Evolutionary conservation across 148 eudicot genomes (phyloP).

Genomic region (Drosera capensis): DNA sequence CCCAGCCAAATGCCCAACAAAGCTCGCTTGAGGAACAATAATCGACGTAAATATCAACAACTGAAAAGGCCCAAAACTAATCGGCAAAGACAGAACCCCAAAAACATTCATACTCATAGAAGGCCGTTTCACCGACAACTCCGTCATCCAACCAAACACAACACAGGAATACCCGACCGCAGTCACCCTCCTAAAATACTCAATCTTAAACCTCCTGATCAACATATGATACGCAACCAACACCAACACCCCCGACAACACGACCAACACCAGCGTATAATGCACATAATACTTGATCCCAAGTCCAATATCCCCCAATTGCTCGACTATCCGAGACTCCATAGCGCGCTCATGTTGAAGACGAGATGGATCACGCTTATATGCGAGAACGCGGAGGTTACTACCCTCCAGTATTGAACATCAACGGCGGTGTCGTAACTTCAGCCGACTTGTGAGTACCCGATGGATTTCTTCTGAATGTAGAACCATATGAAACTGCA

Average conservation of each 20-base stretch:
- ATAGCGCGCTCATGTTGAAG: conserved; percentile 93
- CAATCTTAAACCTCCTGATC: conserved; percentile 54
- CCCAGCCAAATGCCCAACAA: conserved; percentile 82
- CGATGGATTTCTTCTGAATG: conserved; percentile 76
- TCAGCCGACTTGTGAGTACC: conserved; percentile 73
- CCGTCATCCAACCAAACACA: conserved; percentile 97
- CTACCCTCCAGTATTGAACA: conserved; percentile 93
- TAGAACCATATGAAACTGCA: conserved; percentile 76
- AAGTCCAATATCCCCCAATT: conserved; percentile 55
- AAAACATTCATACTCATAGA: conserved; percentile 71
- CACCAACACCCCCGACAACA: conserved; percentile 61
- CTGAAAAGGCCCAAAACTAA: conserved; percentile 90
- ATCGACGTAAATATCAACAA: conserved; percentile 78
- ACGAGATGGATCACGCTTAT: conserved; percentile 86
- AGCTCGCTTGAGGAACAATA: conserved; percentile 97
- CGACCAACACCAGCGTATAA: conserved; percentile 58
- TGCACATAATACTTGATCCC: conserved; percentile 68
- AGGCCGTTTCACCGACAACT: conserved; percentile 79
- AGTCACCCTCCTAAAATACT: conserved; percentile 75
- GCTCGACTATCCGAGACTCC: conserved; percentile 94
- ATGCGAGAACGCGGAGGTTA: conserved; percentile 87
- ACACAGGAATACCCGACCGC: conserved; percentile 98
- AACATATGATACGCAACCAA: conserved; percentile 55
- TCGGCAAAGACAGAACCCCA: conserved; percentile 82
- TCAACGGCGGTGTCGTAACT: conserved; percentile 75